A percentile compares a stretch with the other conserved stretches of the same genome.
phyloP scores from a whole-genome alignment of 1,139 yeast species.

The Wickerhamomyces sp. region DNA sequence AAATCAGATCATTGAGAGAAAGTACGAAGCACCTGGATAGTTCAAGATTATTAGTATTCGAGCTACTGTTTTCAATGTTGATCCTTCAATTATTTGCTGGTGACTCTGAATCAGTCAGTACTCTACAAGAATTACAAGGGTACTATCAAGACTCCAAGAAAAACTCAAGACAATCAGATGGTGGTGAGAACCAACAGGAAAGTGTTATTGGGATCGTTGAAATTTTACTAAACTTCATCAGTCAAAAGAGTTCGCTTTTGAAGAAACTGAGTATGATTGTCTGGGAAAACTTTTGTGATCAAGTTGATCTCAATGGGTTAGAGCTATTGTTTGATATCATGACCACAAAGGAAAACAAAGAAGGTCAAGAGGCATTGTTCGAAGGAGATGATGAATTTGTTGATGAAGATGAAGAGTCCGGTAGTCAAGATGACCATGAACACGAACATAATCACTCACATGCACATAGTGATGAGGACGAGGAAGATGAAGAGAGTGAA shows the following conservation, averaged over 20 bases:
- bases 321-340: conserved; percentile 62
- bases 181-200: conserved; percentile 30
- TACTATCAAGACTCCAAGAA: conserved; percentile 42
- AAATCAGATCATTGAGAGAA: conserved; percentile 37
- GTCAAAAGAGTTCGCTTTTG: conserved; percentile 66
- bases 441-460: conserved; percentile 29
- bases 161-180: conserved; percentile 22
- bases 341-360: conserved; percentile 69
- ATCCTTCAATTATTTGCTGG: conserved; percentile 76
- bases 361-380: conserved; percentile 76
- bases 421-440: conserved; percentile 33
- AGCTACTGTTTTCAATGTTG: conserved; percentile 72
- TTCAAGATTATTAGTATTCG: conserved; percentile 41
- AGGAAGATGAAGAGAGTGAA: conserved; percentile 29
- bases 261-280: conserved; percentile 68
- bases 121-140: conserved; percentile 64
- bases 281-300: conserved; percentile 64
- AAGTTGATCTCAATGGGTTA: conserved; percentile 47
- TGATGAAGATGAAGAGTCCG: conserved; percentile 41
- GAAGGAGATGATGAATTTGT: conserved; percentile 54
- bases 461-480: conserved; percentile 27
- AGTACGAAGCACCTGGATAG: conserved; percentile 35
- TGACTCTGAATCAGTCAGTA: conserved; percentile 66
- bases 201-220: conserved; percentile 69
- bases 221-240: conserved; percentile 66